phyloP scores from a whole-genome alignment of 441 rosid genomes.

The Metrosideros polymorpha region DNA sequence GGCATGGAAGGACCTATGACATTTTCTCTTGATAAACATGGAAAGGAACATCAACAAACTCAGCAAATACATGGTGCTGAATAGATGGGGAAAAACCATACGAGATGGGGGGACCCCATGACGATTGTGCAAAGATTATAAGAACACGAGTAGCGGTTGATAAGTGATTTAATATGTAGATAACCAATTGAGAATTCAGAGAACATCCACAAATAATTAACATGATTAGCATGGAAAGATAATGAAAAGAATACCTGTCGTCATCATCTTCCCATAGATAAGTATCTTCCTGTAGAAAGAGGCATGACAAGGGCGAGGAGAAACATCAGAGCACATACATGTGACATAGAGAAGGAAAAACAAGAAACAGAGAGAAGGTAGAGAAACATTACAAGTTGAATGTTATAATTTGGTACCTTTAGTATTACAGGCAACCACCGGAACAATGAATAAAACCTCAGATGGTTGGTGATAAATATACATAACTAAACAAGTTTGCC shows the following conservation, averaged over 20 bases:
- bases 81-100: not conserved
- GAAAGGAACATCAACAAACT: not conserved
- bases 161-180: not conserved
- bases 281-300: conserved; percentile 66
- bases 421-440: not conserved
- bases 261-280: conserved; percentile 97
- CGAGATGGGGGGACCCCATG: not conserved
- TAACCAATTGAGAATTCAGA: not conserved
- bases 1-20: not conserved
- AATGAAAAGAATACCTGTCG: conserved; percentile 39
- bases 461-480: not conserved
- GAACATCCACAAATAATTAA: not conserved
- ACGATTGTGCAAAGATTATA: not conserved
- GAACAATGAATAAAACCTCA: not conserved
- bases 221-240: not conserved
- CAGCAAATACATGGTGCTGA: not conserved
- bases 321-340: not conserved
- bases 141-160: not conserved
- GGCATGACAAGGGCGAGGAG: not conserved
- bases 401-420: not conserved
- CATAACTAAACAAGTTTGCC: not conserved
- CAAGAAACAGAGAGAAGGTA: not conserved
- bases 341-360: not conserved
- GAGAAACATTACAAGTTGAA: not conserved
- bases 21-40: not conserved